Base-by-base conservation (phyloP, 2,329 filamentous ascomycete species). In the Pseudodiploospora longispora region DNA sequence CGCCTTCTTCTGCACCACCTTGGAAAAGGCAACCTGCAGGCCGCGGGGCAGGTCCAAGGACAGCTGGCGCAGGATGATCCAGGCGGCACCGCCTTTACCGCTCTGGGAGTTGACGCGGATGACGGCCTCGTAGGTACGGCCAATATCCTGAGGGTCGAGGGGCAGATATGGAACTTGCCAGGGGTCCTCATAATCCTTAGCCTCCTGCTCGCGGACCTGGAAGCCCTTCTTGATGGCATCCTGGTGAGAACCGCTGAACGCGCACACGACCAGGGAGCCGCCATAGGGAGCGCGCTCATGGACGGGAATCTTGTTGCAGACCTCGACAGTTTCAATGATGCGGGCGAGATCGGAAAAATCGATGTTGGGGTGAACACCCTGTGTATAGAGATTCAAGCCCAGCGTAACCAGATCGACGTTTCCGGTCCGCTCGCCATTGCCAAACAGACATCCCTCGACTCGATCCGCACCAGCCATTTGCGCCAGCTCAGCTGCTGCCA, bases 61-160 rank as follows among this genome's bases (percentile, higher is more conserved):
- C 50, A 97, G 80, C 58, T 88, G 84, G 55, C 85, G 83, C 61
- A 90, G 82, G 61, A 97, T 90, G 60, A 97, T 86, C 87, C 87
- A 97, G 41, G 91, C 90, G 48, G 87, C 83, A 55, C 93, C 93
- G 49, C 91, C 91, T 71, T 98, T 97, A 52, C 91, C 91, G 56
- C 82, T 87, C 64, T 97, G 91, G 12, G 87, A 95, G 73, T 97
- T 98, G 76, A 97, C 91, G 48, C 91, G 86, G 61, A 97, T 97
- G 60, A 97, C 85, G 47, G 91, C 91, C 68, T 97, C 90, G 76
- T 97, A 97, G n/a, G 83, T 96, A 46, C 91, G 82, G 41, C 91
- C 91, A 52, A 97, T 95, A 59, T 97, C 91, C 59, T 85, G 76
- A 5, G 91, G 91, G 59, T 97, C 91, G 56, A 97, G 77, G 9